Conservation (phyloP, 148 eudicot species). For the Diospyros lotus region DNA sequence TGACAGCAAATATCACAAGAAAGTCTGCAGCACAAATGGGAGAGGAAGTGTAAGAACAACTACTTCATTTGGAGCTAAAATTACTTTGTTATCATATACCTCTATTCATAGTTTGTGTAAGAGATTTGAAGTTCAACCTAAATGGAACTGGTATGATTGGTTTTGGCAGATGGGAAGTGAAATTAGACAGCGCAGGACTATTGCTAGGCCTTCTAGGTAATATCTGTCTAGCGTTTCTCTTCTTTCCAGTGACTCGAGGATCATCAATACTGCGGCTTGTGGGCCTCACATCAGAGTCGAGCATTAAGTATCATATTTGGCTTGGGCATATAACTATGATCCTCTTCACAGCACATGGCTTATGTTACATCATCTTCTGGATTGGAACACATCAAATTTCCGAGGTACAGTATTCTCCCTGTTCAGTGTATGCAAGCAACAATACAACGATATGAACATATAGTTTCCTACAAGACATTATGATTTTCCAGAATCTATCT, state of each 20-base stretch:
- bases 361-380: constrained; percentile 36
- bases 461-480: too few relatives aligned
- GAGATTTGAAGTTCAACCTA: neutral
- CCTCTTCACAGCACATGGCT: constrained; percentile 36
- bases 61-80: neutral
- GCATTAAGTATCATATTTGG: constrained; percentile 48
- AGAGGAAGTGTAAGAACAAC: constrained; percentile 32
- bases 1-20: constrained; percentile 37
- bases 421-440: too few relatives aligned
- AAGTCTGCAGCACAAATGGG: constrained; percentile 26
- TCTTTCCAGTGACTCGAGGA: constrained; percentile 40
- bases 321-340: constrained; percentile 40
- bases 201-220: constrained; percentile 33
- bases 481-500: too few relatives aligned
- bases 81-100: too few relatives aligned
- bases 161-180: constrained; percentile 41
- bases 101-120: too few relatives aligned
- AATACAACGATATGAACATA: too few relatives aligned
- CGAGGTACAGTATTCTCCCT: constrained; percentile 6
- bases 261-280: constrained; percentile 29
- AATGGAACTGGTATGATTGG: neutral
- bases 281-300: constrained; percentile 36
- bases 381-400: constrained; percentile 22
- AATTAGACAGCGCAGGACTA: constrained; percentile 23
- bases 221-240: constrained; percentile 39